Percentiles rank a stretch among this genome's conserved stretches.
Conservation (phyloP, 306 rosid species). For the Gastrolobium villosum region DNA sequence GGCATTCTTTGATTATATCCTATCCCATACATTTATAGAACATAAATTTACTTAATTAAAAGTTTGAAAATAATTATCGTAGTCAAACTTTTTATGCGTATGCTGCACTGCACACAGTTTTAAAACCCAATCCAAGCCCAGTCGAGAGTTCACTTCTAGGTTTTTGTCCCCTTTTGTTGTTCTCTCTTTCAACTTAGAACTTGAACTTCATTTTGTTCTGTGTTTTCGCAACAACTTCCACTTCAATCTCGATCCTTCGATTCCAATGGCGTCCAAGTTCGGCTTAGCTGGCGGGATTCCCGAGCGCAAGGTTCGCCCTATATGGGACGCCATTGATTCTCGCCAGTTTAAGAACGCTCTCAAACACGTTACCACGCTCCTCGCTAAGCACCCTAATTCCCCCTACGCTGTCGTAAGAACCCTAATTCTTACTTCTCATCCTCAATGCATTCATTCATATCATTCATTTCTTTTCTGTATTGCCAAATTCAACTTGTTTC, state of each 20-base stretch:
- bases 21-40: no score
- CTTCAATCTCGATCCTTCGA: background rate
- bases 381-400: slow-evolving; percentile 77
- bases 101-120: no score
- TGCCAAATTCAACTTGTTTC: background rate
- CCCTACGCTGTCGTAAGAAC: slow-evolving; percentile 82
- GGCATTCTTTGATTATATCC: no score
- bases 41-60: no score
- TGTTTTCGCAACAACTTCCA: background rate
- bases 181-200: background rate
- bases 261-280: slow-evolving; percentile 87
- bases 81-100: no score
- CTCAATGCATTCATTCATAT: background rate
- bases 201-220: no score
- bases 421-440: background rate
- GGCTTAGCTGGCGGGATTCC: slow-evolving; percentile 95
- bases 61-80: no score
- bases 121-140: no score
- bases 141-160: background rate
- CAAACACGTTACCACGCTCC: slow-evolving; percentile 76
- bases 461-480: background rate
- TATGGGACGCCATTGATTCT: slow-evolving; percentile 99
- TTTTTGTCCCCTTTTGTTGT: background rate
- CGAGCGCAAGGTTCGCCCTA: slow-evolving; percentile 93
- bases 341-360: slow-evolving; percentile 93